phyloP scores from a whole-genome alignment of 2,329 filamentous ascomycete genomes.

The Clonostachys chloroleuca region DNA sequence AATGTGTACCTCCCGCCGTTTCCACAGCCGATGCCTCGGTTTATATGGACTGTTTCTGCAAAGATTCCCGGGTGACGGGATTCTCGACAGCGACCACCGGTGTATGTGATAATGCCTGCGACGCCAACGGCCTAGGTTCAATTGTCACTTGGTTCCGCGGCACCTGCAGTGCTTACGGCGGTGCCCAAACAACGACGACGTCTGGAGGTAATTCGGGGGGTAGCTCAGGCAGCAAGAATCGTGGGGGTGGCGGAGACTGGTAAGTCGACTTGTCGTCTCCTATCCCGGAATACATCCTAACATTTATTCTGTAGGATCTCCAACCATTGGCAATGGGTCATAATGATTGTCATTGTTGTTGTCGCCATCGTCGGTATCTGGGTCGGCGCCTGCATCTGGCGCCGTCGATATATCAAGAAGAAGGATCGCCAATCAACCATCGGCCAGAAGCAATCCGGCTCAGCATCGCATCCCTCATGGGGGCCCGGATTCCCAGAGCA shows the following conservation, averaged over 20 bases:
- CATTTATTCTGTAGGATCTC: conserved; percentile 46
- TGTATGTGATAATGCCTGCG: conserved; percentile 59
- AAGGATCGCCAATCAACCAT: conserved; percentile 47
- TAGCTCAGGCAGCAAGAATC: conserved; percentile 6
- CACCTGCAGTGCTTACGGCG: conserved; percentile 49
- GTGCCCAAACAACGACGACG: conserved; percentile 7
- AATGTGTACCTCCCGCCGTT: conserved; percentile 59
- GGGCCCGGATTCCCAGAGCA: conserved; percentile 17
- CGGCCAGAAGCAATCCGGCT: conserved; percentile 30
- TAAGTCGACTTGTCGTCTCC: conserved; percentile 18
- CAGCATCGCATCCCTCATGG: conserved; percentile 26
- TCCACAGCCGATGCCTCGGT: conserved; percentile 40
- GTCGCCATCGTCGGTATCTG: conserved; percentile 65
- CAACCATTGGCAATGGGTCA: conserved; percentile 73
- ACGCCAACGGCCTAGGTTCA: conserved; percentile 39
- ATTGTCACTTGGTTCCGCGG: conserved; percentile 68
- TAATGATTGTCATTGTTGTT: conserved; percentile 73
- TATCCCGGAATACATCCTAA: neutral
- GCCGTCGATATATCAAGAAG: conserved; percentile 68
- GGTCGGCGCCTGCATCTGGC: conserved; percentile 64
- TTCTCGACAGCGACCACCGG: conserved; percentile 53
- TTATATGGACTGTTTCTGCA: conserved; percentile 73
- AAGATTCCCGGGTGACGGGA: conserved; percentile 50
- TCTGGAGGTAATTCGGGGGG: conserved; percentile 6
- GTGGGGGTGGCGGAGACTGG: conserved; percentile 37